These are phyloP conservation scores for Deinandra increscens DNA, from an alignment of 129 eudicot species.

Conservation along the genomic window DNA sequence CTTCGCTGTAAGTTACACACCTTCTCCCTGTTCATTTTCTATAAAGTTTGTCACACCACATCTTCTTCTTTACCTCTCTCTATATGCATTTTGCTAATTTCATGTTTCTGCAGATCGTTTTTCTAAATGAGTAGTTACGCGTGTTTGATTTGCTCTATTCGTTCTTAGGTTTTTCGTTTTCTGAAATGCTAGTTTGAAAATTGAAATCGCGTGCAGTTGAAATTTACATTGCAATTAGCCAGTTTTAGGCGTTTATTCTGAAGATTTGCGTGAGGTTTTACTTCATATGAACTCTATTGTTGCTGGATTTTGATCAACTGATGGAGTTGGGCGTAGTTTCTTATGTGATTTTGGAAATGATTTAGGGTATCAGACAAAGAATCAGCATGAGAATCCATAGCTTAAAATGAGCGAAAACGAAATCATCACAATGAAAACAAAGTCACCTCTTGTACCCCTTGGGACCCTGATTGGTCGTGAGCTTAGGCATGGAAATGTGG, in stretches of 20 bases:
- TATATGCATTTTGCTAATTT: conserved; percentile 29
- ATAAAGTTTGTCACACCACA: background rate
- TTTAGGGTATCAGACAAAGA: conserved; percentile 22
- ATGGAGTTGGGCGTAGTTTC: background rate
- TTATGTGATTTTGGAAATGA: conserved; percentile 21
- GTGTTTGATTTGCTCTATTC: background rate
- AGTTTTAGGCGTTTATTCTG: background rate
- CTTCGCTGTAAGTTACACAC: conserved; percentile 44
- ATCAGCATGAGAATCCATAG: conserved; percentile 36
- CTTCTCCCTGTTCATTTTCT: background rate
- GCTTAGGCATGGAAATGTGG: conserved; percentile 71
- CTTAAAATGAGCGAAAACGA: conserved; percentile 63
- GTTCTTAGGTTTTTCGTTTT: background rate
- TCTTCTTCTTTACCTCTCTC: conserved; percentile 4
- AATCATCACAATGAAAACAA: conserved; percentile 49
- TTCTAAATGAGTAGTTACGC: background rate
- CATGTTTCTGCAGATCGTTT: conserved; percentile 26
- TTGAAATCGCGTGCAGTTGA: background rate
- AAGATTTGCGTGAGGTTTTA: background rate
- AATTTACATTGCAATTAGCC: conserved; percentile 3
- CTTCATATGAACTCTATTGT: background rate
- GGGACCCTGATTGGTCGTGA: conserved; percentile 87
- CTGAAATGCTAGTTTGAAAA: background rate
- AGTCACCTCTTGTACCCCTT: conserved; percentile 69
- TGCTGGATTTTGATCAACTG: conserved; percentile 8